Conservation (phyloP, 495 filamentous ascomycete genomes). For the Eremomyces bilateralis region DNA sequence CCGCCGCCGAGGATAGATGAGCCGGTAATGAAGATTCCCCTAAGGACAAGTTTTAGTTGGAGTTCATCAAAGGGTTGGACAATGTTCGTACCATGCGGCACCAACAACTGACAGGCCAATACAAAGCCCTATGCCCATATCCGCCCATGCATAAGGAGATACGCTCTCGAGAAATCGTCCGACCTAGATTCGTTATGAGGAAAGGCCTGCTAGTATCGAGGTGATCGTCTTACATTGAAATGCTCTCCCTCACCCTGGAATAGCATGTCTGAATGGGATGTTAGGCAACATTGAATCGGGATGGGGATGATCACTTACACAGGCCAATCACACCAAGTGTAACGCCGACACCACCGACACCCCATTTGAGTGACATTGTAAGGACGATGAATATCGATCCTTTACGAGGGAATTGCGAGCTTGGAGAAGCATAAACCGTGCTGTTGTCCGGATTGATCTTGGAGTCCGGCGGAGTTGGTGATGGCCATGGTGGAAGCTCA, state of each 20-base stretch:
- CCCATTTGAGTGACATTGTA: constrained; percentile 32
- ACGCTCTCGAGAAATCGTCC: constrained; percentile 85
- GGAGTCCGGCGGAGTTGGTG: too few relatives aligned
- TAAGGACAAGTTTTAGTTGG: constrained; percentile 22
- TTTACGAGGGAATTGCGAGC: too few relatives aligned
- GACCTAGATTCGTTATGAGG: constrained; percentile 33
- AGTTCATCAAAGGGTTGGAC: not conserved
- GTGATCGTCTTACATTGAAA: constrained; percentile 55
- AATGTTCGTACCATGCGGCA: constrained; percentile 69
- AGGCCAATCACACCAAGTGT: constrained; percentile 64
- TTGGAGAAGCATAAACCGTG: too few relatives aligned
- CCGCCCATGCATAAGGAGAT: constrained; percentile 86
- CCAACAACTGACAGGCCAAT: constrained; percentile 91
- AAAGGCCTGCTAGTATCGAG: constrained; percentile 2
- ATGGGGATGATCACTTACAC: constrained; percentile 37
- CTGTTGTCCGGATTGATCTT: too few relatives aligned
- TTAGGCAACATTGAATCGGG: constrained; percentile 11
- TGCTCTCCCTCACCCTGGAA: constrained; percentile 89
- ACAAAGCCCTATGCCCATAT: constrained; percentile 76
- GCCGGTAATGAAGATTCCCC: constrained; percentile 97
- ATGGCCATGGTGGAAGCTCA: too few relatives aligned
- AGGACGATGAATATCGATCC: too few relatives aligned
- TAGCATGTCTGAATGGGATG: constrained; percentile 61
- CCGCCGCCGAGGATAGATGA: constrained; percentile 96
- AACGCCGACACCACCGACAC: constrained; percentile 42